phyloP scores from a whole-genome alignment of 2,329 filamentous ascomycete genomes.

The Aspergillus sojae region DNA sequence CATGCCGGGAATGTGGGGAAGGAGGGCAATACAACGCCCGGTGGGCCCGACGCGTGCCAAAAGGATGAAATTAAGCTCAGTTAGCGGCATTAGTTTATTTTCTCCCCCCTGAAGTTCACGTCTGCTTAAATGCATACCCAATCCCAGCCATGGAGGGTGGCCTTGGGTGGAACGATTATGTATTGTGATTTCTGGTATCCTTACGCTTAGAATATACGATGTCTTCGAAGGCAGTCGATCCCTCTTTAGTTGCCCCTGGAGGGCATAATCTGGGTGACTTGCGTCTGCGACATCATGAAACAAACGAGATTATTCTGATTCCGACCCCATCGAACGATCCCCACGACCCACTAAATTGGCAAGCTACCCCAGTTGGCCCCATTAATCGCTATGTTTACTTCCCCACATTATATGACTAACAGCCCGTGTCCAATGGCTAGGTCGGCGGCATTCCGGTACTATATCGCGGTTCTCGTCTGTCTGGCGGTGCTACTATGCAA shows the following conservation, averaged over 20 bases:
- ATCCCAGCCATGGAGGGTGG: too few species aligned
- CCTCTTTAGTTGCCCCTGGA: background rate
- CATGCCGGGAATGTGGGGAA: background rate
- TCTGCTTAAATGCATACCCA: background rate
- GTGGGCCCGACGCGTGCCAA: background rate
- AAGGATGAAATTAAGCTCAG: background rate
- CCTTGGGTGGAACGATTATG: background rate
- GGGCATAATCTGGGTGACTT: background rate
- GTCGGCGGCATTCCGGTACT: background rate
- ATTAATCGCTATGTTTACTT: background rate
- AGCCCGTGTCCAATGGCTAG: background rate
- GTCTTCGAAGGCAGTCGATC: background rate
- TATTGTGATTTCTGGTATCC: too few species aligned
- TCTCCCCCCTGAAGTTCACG: background rate
- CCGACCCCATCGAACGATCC: background rate
- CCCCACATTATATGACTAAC: background rate
- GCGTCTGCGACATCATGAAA: background rate
- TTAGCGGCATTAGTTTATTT: background rate
- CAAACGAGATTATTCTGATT: background rate
- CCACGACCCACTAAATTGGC: background rate
- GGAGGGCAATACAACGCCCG: background rate
- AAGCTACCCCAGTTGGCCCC: background rate
- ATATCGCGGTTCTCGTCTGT: conserved; percentile 17
- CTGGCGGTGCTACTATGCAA: conserved; percentile 58
- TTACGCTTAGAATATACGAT: background rate